Conservation (phyloP, 805 yeast genomes). For the Teunomyces aglyptinius region DNA sequence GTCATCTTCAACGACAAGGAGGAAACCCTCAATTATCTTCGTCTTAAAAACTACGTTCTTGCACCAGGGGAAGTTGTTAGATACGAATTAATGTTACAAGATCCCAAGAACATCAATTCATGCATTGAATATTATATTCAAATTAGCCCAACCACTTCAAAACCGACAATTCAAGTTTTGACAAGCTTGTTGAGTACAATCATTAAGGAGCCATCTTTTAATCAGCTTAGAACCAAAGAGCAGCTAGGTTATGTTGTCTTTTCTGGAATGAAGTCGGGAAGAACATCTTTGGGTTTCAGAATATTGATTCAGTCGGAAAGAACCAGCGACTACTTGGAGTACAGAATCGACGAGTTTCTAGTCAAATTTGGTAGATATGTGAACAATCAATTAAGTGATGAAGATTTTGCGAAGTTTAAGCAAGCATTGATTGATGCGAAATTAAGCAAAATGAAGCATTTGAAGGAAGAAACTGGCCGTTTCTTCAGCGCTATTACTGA, state of each 20-base stretch:
- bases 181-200: constrained; percentile 71
- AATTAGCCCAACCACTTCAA: constrained; percentile 42
- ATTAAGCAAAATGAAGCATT: constrained; percentile 69
- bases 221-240: constrained; percentile 86
- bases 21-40: constrained; percentile 14
- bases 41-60: constrained; percentile 40
- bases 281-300: constrained; percentile 72
- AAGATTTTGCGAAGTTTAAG: constrained; percentile 67
- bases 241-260: constrained; percentile 95
- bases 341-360: constrained; percentile 71
- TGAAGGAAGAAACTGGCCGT: constrained; percentile 69
- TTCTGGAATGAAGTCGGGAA: constrained; percentile 64
- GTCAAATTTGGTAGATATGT: constrained; percentile 45
- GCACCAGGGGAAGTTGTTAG: constrained; percentile 40
- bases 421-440: constrained; percentile 65
- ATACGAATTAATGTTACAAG: constrained; percentile 53
- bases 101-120: constrained; percentile 73
- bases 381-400: constrained; percentile 48
- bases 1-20: constrained; percentile 32
- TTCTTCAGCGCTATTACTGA: constrained; percentile 66
- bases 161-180: constrained; percentile 39
- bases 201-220: constrained; percentile 83
- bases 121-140: constrained; percentile 79
- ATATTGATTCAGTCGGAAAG: constrained; percentile 83
- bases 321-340: constrained; percentile 68